Conservation (phyloP, 139 green algal genomes). For the Coccomyxa sp. region DNA sequence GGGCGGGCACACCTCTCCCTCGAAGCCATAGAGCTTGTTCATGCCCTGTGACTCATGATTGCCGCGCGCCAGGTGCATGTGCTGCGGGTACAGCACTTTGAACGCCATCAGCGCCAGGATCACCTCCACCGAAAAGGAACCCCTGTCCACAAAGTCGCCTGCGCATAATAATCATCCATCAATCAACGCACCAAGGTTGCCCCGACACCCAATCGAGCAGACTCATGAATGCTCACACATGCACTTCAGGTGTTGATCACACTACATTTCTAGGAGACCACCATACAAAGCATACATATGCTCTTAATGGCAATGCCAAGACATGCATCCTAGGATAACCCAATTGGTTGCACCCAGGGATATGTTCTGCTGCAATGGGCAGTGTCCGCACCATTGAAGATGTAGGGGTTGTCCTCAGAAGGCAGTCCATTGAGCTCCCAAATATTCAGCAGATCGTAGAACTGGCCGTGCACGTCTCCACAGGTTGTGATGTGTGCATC, state of each 20-base stretch:
- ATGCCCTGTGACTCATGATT: conserved; percentile 96
- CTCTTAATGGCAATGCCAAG: too few relatives aligned
- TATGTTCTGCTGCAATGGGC: too few relatives aligned
- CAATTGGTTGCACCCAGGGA: neutral
- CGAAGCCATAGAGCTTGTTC: conserved; percentile 97
- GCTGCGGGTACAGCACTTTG: conserved; percentile 74
- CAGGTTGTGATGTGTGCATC: conserved; percentile 79
- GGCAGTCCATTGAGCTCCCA: conserved; percentile 92
- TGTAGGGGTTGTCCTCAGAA: conserved; percentile 85
- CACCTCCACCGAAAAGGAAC: conserved; percentile 88
- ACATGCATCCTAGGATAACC: too few relatives aligned
- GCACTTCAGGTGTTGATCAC: too few relatives aligned
- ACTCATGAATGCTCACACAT: too few relatives aligned
- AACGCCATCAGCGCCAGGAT: conserved; percentile 92
- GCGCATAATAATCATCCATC: neutral
- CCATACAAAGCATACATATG: too few relatives aligned
- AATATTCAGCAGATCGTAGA: conserved; percentile 95
- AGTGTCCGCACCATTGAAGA: conserved; percentile 89
- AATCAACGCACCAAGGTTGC: too few relatives aligned
- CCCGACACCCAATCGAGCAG: too few relatives aligned
- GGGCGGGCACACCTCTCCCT: conserved; percentile 72
- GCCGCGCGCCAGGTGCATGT: conserved; percentile 83
- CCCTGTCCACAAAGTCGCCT: conserved; percentile 97
- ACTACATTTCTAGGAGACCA: too few relatives aligned
- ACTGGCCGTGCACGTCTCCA: conserved; percentile 89